Percentiles rank a stretch among this genome's conserved stretches.
These are phyloP conservation scores for Trichoderma parareesei DNA, from an alignment of 495 filamentous ascomycete genomes.

Conservation along the genomic window DNA sequence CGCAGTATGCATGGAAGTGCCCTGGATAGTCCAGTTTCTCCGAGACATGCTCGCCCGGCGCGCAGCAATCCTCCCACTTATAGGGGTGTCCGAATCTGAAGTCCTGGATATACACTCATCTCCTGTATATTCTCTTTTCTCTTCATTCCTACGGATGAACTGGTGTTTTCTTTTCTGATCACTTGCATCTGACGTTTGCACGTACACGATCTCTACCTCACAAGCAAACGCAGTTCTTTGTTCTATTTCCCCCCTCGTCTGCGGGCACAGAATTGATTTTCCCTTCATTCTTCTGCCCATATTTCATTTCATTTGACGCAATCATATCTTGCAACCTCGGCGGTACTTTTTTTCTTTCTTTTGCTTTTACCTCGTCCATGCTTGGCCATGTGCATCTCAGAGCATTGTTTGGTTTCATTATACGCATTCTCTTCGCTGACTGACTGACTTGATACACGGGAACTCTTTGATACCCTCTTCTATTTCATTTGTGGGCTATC, in stretches of 20 bases:
- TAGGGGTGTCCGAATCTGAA: conserved; percentile 1
- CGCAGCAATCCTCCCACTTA: neutral
- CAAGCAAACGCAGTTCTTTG: neutral
- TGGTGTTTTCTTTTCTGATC: neutral
- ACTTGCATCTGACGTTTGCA: too few species aligned
- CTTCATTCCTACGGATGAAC: too few species aligned
- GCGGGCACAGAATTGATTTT: neutral
- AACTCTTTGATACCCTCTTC: neutral
- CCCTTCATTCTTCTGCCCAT: neutral
- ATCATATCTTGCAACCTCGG: neutral
- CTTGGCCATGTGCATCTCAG: neutral
- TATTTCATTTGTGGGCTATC: neutral
- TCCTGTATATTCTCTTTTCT: neutral
- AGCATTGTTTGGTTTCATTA: neutral
- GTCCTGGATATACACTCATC: neutral
- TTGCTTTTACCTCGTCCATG: neutral
- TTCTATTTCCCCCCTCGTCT: neutral
- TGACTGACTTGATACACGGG: neutral
- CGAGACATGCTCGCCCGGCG: neutral
- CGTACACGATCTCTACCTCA: too few species aligned
- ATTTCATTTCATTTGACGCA: neutral
- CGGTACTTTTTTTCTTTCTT: neutral
- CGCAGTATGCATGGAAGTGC: neutral
- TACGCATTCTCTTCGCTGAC: neutral
- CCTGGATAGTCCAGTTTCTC: neutral